Conservation (phyloP, 768 basidiomycete species). For the Rhodotorula sphaerocarpa region DNA sequence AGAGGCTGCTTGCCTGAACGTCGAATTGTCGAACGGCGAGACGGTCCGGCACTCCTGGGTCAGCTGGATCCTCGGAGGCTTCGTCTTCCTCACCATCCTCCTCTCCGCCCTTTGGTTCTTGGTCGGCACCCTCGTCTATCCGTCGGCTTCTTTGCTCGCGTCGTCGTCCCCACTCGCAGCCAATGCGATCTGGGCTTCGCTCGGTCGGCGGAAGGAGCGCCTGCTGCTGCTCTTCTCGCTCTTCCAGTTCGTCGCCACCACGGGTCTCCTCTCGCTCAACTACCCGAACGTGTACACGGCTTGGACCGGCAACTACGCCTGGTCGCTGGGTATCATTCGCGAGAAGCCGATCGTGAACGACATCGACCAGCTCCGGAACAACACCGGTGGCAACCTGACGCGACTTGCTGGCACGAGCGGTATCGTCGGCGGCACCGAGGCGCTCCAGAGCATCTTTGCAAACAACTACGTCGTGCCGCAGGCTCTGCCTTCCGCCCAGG, state of each 20-base stretch:
- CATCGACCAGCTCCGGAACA: constrained; percentile 71
- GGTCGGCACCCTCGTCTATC: constrained; percentile 45
- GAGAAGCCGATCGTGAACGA: constrained; percentile 62
- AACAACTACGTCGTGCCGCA: constrained; percentile 1
- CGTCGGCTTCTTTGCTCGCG: constrained; percentile 31
- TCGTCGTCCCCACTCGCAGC: constrained; percentile 41
- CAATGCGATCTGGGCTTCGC: constrained; percentile 51
- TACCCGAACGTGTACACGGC: constrained; percentile 75
- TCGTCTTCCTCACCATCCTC: constrained; percentile 48
- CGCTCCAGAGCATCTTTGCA: constrained; percentile 28
- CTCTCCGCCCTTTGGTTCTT: constrained; percentile 54
- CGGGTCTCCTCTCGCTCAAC: constrained; percentile 69
- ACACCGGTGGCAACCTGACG: constrained; percentile 68
- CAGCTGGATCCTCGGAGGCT: constrained; percentile 64
- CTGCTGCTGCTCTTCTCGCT: constrained; percentile 72
- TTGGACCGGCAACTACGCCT: constrained; percentile 77
- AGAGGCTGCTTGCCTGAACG: constrained; percentile 79
- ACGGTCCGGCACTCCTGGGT: constrained; percentile 67
- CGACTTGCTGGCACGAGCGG: constrained; percentile 41
- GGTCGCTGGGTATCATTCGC: constrained; percentile 64
- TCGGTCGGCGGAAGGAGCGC: constrained; percentile 47
- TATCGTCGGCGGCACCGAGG: constrained; percentile 31
- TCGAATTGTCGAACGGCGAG: constrained; percentile 85
- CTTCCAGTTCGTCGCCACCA: constrained; percentile 73
- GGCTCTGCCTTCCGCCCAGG: background rate